These are phyloP conservation scores for Camillea tinctor DNA, from an alignment of 2,329 filamentous ascomycete species.

Conservation along the genomic window DNA sequence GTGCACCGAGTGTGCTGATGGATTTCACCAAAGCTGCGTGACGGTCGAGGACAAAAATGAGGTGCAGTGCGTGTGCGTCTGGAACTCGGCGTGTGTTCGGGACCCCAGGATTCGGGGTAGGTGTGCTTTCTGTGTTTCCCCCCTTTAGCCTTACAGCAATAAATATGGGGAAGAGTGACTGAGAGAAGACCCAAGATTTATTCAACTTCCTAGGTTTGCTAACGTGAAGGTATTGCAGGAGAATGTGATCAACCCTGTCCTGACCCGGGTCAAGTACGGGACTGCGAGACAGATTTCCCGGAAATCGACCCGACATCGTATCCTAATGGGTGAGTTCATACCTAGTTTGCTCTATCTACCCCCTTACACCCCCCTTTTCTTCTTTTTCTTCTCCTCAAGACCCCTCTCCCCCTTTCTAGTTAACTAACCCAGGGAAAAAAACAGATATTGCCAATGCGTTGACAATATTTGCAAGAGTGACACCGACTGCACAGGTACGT, in stretches of 20 bases:
- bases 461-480: neutral
- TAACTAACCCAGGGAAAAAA: neutral
- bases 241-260: neutral
- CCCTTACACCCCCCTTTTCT: neutral
- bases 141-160: neutral
- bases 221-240: neutral
- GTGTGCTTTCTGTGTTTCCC: neutral
- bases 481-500: neutral
- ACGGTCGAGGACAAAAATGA: neutral
- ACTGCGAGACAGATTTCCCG: neutral
- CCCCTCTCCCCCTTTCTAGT: neutral
- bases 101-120: neutral
- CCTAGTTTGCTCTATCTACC: neutral
- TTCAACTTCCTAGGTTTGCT: no score
- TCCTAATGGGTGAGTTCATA: neutral
- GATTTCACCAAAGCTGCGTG: neutral
- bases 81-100: neutral
- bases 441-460: neutral
- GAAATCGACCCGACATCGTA: neutral
- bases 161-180: no score
- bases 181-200: no score
- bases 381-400: neutral
- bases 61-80: neutral
- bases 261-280: neutral
- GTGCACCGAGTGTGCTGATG: neutral